A percentile compares a stretch with the other conserved stretches of the same genome.
Conservation (phyloP, 352 stramenopile genomes). For the Globisporangium okanoganense region DNA sequence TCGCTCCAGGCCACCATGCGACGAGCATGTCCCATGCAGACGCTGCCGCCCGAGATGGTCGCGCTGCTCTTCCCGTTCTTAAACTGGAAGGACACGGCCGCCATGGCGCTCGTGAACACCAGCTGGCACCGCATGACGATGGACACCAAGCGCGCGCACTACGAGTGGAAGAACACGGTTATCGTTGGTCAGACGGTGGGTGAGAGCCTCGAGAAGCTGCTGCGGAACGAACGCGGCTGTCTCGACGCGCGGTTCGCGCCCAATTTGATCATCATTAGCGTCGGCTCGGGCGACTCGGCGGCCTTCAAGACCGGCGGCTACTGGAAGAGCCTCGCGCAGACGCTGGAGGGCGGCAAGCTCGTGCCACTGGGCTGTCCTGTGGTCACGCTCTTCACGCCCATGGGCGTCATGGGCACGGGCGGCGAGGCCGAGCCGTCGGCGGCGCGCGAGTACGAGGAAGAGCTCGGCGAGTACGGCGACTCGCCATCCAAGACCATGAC, state of each 20-base stretch:
- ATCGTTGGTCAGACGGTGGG: slow-evolving; percentile 14
- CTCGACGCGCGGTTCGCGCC: slow-evolving; percentile 36
- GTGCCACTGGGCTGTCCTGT: slow-evolving; percentile 37
- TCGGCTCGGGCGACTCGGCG: slow-evolving; percentile 22
- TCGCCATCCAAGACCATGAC: slow-evolving; percentile 13
- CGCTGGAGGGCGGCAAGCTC: slow-evolving; percentile 31
- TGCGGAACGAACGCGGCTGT: slow-evolving; percentile 25
- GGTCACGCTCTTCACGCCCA: slow-evolving; percentile 32
- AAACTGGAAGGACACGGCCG: slow-evolving; percentile 39
- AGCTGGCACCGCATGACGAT: slow-evolving; percentile 22
- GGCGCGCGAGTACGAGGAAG: slow-evolving; percentile 10
- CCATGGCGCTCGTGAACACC: slow-evolving; percentile 28
- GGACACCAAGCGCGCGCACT: slow-evolving; percentile 15
- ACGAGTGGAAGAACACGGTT: slow-evolving; percentile 39
- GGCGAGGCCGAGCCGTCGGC: slow-evolving; percentile 2
- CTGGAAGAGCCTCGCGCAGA: slow-evolving; percentile 34
- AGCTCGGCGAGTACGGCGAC: slow-evolving; percentile 7
- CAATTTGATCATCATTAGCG: slow-evolving; percentile 33
- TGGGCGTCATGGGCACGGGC: slow-evolving; percentile 20
- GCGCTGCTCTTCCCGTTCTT: slow-evolving; percentile 38
- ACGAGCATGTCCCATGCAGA: slow-evolving; percentile 7
- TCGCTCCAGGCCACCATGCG: neutral
- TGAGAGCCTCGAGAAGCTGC: slow-evolving; percentile 35
- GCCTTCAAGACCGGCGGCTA: slow-evolving; percentile 30
- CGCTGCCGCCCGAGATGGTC: slow-evolving; percentile 42